Base-by-base conservation (phyloP, 2,329 filamentous ascomycete genomes). In the Pseudocercospora crystallina region DNA sequence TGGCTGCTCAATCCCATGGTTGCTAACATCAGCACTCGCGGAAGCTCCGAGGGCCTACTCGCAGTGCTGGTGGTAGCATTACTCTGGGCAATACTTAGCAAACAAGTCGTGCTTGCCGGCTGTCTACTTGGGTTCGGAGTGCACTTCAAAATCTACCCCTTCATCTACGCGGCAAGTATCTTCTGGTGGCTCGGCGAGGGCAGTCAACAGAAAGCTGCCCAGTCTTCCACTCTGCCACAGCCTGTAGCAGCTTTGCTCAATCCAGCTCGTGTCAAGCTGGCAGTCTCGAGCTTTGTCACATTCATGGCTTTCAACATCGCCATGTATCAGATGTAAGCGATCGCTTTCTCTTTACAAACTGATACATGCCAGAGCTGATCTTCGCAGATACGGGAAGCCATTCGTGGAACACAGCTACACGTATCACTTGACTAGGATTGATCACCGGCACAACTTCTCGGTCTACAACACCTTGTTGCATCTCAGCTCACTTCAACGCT, bases 1-100 rank as follows among this genome's bases (percentile, higher is more conserved):
- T 99, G 94, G 94, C 74, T 97, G 54, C 79, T 96, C 66, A 99
- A 99, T 65, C 94, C 94, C 0, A 97, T 99, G 91, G 94, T 97
- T 8, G 94, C 94, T 0, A 90, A 90, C 33, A 99, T 99, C 64
- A 96, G 90, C 71, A 97, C 94, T 10, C 79, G 94, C 42, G 94
- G 94, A 11, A 96, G 91, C 72, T 94, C 90, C 0, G 94, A 99
- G 71, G 94, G 94, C 0, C 68, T 99, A 10, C 72, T 99, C 7
- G 90, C 89, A 12, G 89, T 92, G 0, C 78, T 96, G 67, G 89
- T 95, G 5, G 83, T 90, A 54, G 87, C 83, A 0, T 70, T 97
- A 32, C 72, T 99, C 9, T 97, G 89, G 88, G 88, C 91, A 0
- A 86, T 88, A 1, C 73, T 90, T 57, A 76, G 80, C 44, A 78